Base-by-base conservation (phyloP, 345 rosid genomes). In the Rhizophora mangle region DNA sequence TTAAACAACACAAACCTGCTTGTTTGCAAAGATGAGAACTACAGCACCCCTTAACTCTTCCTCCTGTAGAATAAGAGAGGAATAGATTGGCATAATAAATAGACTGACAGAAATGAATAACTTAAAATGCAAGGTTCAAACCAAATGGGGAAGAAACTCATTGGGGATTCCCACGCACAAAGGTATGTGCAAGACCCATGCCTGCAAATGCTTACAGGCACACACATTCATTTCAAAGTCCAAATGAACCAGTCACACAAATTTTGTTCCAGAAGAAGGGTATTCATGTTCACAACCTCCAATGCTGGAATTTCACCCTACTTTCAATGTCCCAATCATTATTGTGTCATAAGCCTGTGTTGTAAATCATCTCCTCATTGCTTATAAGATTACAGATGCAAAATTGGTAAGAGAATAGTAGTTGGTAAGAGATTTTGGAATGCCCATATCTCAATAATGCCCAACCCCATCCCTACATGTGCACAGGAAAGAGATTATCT, bases 1-100 rank as follows among this genome's bases (percentile, higher is more conserved):
- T 24, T 5, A 27, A 46, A 18, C 7, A 61, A 63, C 39, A 26
- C 73, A 62, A 24, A 85, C 86, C 88, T 85, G 88, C 72, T 85
- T 85, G 74, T 85, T 85, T 52, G 88, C 88, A 71, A 82, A 85
- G 36, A 85, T 82, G 69, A 85, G 81, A 69, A 79, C 86, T 67
- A 77, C 66, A 3, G 88, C 86, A 49, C 86, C 86, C 79, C 75
- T 85, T 67, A 85, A 51, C 69, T 81, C 86, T 68, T 85, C 88
- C 76, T 85, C 88, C 86, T 85, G 70, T 34, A 29, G 37, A 66
- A 56, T 36, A 1, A 30, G 20, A 22, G 18, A 2, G 5, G 27
- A 52, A 61, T 62, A 36, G 31, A 32, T 51, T 15, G 5, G 39
- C 31, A 49, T 19, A 6, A 2, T 43, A 24, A 24, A 22, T 24